These are phyloP conservation scores for Tolypocladium ophioglossoides DNA, from an alignment of 2,329 filamentous ascomycete species.

Conservation along the genomic window DNA sequence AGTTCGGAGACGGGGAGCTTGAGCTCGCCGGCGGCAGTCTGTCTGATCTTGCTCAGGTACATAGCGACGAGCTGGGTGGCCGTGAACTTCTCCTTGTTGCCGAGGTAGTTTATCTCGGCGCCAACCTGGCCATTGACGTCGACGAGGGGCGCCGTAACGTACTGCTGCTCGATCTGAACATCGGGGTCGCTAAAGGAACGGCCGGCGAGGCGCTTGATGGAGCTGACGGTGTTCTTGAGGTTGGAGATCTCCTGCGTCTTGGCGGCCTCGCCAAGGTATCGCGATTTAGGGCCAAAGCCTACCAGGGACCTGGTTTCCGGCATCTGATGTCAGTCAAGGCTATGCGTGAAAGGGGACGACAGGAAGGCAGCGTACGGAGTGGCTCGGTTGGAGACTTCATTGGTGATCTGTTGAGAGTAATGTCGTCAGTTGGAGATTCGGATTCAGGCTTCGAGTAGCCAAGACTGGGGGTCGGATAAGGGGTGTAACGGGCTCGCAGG, in stretches of 20 bases:
- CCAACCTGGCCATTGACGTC: conserved; percentile 92
- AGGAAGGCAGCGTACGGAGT: conserved; percentile 67
- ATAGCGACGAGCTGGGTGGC: conserved; percentile 88
- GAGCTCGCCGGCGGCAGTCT: conserved; percentile 76
- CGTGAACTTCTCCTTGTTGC: conserved; percentile 93
- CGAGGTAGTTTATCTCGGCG: conserved; percentile 84
- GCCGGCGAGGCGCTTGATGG: conserved; percentile 85
- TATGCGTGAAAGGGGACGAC: not conserved
- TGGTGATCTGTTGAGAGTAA: conserved; percentile 61
- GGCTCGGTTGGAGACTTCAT: conserved; percentile 96
- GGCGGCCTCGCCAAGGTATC: conserved; percentile 88
- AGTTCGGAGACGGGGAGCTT: conserved; percentile 87
- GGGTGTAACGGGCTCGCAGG: not conserved
- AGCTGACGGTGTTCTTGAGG: conserved; percentile 95
- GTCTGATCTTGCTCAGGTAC: conserved; percentile 91
- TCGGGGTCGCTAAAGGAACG: conserved; percentile 83
- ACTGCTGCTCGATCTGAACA: conserved; percentile 85
- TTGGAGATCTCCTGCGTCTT: conserved; percentile 99
- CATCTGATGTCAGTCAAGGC: not conserved
- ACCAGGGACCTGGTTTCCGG: conserved; percentile 61
- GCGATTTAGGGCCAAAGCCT: conserved; percentile 85
- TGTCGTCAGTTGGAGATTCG: not conserved
- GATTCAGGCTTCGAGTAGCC: not conserved
- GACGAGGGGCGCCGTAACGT: conserved; percentile 72
- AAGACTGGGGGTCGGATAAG: not conserved